Evolutionary conservation across 2,329 filamentous ascomycete species (phyloP).

Genomic region (Claviceps sp.): DNA sequence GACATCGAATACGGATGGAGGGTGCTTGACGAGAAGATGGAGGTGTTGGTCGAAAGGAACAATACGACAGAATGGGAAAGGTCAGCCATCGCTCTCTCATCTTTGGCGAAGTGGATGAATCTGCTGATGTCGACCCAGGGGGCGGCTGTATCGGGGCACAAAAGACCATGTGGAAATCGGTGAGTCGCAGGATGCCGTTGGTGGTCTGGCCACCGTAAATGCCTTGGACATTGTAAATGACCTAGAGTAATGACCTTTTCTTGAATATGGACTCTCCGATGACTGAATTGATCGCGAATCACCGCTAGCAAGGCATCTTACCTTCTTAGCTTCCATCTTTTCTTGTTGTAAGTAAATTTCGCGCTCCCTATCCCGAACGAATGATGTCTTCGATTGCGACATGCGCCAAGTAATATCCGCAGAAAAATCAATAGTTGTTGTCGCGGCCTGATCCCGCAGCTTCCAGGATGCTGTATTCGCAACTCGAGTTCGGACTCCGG

Average conservation of each 20-base stretch:
- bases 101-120: slow-evolving; percentile 17
- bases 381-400: neutral
- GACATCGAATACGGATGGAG: slow-evolving; percentile 74
- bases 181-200: slow-evolving; percentile 44
- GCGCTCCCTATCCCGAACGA: neutral
- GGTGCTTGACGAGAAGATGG: slow-evolving; percentile 57
- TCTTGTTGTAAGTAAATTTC: neutral
- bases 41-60: slow-evolving; percentile 62
- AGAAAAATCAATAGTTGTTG: neutral
- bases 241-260: slow-evolving; percentile 15
- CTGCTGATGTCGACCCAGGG: slow-evolving; percentile 8
- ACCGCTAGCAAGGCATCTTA: slow-evolving; percentile 10
- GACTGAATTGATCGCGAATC: neutral
- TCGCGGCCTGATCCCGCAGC: neutral
- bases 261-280: neutral
- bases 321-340: slow-evolving; percentile 30
- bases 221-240: slow-evolving; percentile 45
- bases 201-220: slow-evolving; percentile 45
- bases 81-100: slow-evolving; percentile 76
- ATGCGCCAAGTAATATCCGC: neutral
- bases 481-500: neutral
- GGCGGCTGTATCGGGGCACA: slow-evolving; percentile 26
- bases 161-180: slow-evolving; percentile 48
- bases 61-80: slow-evolving; percentile 79
- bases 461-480: neutral